Evolutionary conservation across 768 basidiomycete species (phyloP), one percentile per base, ranked within the genome.

Genomic region (Mycena maculata): DNA sequence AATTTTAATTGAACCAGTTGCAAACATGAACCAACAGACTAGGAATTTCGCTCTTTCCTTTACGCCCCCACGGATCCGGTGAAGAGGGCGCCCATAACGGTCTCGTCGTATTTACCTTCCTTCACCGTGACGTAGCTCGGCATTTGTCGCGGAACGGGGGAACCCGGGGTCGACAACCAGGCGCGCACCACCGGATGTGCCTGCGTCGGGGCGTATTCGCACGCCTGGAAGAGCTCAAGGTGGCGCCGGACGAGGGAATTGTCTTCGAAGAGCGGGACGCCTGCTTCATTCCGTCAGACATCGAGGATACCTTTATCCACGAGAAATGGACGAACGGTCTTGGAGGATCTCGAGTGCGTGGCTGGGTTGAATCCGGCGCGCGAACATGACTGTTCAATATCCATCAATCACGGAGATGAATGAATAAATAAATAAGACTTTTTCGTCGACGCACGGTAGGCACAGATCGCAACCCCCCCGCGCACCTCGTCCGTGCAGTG

Each of bases 401-500:
- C 28, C 31, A 38, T 30, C 12, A 8, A 7, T 36, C 4, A 50
- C 11, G 3, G 20, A 10, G 28, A 4, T 10, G 23, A 49, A 22
- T 36, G 42, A n/a, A 31, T 60, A 27, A 2, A 41, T 42, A 18
- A 42, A 8, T 22, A 20, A 2, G 22, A 11, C 6, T 65, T 59
- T 20, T 28, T 33, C n/a, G n/a, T n/a, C 45, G 36, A 69, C 81
- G 73, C 63, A 84, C 83, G 72, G 73, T 82, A 80, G 60, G 83
- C 82, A 36, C 81, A 84, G 38, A 72, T 74, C 42, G 77, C 74
- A 48, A 82, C 72, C 67, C 78, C 80, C 44, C 79, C 80, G 45
- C 78, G 75, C 27, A 76, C 68, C 60, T 84, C 83, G 42, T 76
- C 79, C 28, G 77, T 76, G 49, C 76, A 83, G 69, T 83, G 82